Percentiles rank a stretch among this genome's conserved stretches.
Evolutionary conservation across 805 yeast genomes (phyloP).

Genomic region (Wickerhamiella australiensis): DNA sequence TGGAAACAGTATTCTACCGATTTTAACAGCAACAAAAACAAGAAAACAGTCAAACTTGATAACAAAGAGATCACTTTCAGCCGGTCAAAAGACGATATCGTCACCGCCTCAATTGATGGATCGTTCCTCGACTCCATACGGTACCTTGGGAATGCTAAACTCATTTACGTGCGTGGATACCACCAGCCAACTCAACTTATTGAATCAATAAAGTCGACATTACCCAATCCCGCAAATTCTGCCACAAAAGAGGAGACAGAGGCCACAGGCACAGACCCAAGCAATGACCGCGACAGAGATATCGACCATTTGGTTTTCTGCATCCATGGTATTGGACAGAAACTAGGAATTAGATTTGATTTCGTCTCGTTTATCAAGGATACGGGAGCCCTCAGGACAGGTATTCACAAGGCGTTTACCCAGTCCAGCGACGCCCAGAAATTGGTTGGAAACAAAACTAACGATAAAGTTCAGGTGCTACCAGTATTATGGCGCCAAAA

Average conservation of each 20-base stretch:
- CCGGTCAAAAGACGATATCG: background rate
- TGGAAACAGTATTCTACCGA: conserved; percentile 31
- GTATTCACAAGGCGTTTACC: conserved; percentile 13
- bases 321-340: conserved; percentile 92
- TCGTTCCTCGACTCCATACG: conserved; percentile 8
- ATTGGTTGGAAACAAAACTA: conserved; percentile 9
- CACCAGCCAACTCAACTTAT: background rate
- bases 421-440: conserved; percentile 6
- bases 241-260: background rate
- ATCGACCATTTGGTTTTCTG: conserved; percentile 60
- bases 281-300: background rate
- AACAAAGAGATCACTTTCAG: background rate
- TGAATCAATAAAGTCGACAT: background rate
- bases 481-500: conserved; percentile 89
- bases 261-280: background rate
- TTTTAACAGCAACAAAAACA: conserved; percentile 23
- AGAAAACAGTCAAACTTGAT: conserved; percentile 18
- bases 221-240: background rate
- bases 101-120: conserved; percentile 5
- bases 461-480: conserved; percentile 57
- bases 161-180: conserved; percentile 3
- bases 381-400: conserved; percentile 43
- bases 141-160: background rate
- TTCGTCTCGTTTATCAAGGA: conserved; percentile 81
- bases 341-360: conserved; percentile 63